Conservation (phyloP, 495 filamentous ascomycete genomes). For the Peziza echinospora region DNA sequence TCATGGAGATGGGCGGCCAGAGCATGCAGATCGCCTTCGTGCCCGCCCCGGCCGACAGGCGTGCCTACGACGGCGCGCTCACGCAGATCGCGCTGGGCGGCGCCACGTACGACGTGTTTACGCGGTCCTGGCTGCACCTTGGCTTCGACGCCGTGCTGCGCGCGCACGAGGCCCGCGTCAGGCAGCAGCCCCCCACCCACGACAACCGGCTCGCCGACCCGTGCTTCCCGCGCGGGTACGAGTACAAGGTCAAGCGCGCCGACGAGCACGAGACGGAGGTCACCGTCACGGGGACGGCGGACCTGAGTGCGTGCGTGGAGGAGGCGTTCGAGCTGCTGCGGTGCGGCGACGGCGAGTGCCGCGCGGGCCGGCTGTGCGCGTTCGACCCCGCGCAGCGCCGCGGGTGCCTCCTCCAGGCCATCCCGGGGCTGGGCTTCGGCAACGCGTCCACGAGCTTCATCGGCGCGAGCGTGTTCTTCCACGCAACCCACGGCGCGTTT, state of each 20-base stretch:
- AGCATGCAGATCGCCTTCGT: constrained; percentile 6
- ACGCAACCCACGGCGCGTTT: constrained; percentile 3
- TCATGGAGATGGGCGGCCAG: constrained; percentile 9
- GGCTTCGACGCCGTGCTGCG: constrained; percentile 3
- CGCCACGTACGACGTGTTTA: neutral
- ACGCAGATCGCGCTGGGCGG: neutral
- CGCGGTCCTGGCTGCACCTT: constrained; percentile 1
- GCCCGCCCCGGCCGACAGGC: neutral
- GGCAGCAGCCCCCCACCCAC: neutral
- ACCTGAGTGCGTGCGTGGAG: neutral
- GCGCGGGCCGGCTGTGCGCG: neutral
- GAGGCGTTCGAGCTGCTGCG: neutral
- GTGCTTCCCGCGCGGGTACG: no score
- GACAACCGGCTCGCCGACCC: no score
- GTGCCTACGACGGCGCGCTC: neutral
- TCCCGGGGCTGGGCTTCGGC: neutral
- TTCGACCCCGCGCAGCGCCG: neutral
- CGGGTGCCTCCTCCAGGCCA: constrained; percentile 3
- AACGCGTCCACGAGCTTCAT: neutral
- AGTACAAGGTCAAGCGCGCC: no score
- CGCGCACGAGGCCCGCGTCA: constrained; percentile 1
- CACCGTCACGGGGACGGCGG: neutral
- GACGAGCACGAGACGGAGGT: neutral
- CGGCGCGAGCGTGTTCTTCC: constrained; percentile 2
- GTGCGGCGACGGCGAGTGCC: neutral